A percentile compares a stretch with the other conserved stretches of the same genome.
Evolutionary conservation across 169 alveolate genomes (phyloP).

Genomic region (Cryptosporidium parvum): DNA sequence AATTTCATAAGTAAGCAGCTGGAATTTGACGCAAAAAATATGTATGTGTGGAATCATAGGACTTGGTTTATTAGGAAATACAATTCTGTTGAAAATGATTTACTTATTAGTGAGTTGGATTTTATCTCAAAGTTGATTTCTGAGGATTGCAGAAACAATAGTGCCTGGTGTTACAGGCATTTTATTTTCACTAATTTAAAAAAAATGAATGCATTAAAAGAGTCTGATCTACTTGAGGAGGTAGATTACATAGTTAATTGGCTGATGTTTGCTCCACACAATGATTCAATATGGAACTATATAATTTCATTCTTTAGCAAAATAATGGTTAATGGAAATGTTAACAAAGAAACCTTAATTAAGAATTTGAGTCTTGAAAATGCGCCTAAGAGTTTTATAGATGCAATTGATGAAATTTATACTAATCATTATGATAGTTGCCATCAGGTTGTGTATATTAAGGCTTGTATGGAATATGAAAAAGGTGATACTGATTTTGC

Average conservation of each 20-base stretch:
- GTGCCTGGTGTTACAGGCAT: slow-evolving; percentile 73
- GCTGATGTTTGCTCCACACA: slow-evolving; percentile 42
- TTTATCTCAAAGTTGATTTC: slow-evolving; percentile 8
- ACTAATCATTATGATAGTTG: slow-evolving; percentile 8
- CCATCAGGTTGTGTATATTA: slow-evolving; percentile 53
- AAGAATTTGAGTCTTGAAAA: slow-evolving; percentile 9
- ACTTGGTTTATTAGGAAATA: slow-evolving; percentile 49
- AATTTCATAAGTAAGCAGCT: background rate
- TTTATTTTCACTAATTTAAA: slow-evolving; percentile 10
- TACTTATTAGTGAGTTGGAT: slow-evolving; percentile 21
- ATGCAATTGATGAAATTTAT: slow-evolving; percentile 13
- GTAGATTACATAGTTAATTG: slow-evolving; percentile 42
- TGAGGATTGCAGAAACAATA: slow-evolving; percentile 66
- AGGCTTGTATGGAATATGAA: slow-evolving; percentile 56
- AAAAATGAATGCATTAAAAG: background rate
- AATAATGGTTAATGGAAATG: background rate
- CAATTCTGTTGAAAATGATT: background rate
- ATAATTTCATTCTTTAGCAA: slow-evolving; percentile 51
- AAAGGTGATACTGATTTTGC: slow-evolving; percentile 15
- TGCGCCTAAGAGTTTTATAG: slow-evolving; percentile 18
- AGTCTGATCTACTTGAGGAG: slow-evolving; percentile 35
- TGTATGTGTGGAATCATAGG: slow-evolving; percentile 68
- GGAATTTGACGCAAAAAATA: slow-evolving; percentile 48
- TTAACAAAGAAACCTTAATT: background rate
- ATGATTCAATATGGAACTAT: slow-evolving; percentile 68